Conservation (phyloP, 1,284 basidiomycete genomes). For the Naganishia cerealis region DNA sequence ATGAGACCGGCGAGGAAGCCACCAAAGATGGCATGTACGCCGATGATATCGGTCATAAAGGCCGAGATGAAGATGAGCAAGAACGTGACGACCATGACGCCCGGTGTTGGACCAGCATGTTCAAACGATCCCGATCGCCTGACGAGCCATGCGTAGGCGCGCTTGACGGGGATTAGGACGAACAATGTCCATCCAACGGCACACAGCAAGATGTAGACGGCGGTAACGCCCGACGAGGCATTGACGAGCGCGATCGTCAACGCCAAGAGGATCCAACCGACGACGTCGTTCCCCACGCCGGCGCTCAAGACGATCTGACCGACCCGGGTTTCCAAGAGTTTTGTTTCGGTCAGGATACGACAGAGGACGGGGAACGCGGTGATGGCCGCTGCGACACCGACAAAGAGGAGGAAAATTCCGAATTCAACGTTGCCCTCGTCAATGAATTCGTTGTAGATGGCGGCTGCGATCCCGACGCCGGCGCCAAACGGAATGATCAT, state of each 20-base stretch:
- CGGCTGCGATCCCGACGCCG: slow-evolving; percentile 76
- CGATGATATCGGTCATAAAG: slow-evolving; percentile 85
- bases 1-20: slow-evolving; percentile 85
- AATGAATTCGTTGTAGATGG: slow-evolving; percentile 79
- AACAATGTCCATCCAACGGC: slow-evolving; percentile 79
- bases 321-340: slow-evolving; percentile 84
- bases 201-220: slow-evolving; percentile 76
- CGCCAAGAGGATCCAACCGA: slow-evolving; percentile 68
- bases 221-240: slow-evolving; percentile 61
- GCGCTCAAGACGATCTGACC: slow-evolving; percentile 90
- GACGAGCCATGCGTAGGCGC: slow-evolving; percentile 68
- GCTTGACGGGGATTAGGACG: slow-evolving; percentile 71
- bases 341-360: slow-evolving; percentile 62
- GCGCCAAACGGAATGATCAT: slow-evolving; percentile 78
- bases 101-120: slow-evolving; percentile 65
- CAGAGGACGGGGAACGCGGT: slow-evolving; percentile 92
- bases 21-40: slow-evolving; percentile 76
- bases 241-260: slow-evolving; percentile 88
- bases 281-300: slow-evolving; percentile 84
- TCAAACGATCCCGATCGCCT: slow-evolving; percentile 75
- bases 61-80: slow-evolving; percentile 73
- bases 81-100: slow-evolving; percentile 76
- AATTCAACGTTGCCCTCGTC: slow-evolving; percentile 62
- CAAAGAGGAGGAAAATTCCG: slow-evolving; percentile 90
- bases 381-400: slow-evolving; percentile 84